Evolutionary conservation across 2,329 filamentous ascomycete genomes (phyloP).

Genomic region (Colletotrichum coccodes): DNA sequence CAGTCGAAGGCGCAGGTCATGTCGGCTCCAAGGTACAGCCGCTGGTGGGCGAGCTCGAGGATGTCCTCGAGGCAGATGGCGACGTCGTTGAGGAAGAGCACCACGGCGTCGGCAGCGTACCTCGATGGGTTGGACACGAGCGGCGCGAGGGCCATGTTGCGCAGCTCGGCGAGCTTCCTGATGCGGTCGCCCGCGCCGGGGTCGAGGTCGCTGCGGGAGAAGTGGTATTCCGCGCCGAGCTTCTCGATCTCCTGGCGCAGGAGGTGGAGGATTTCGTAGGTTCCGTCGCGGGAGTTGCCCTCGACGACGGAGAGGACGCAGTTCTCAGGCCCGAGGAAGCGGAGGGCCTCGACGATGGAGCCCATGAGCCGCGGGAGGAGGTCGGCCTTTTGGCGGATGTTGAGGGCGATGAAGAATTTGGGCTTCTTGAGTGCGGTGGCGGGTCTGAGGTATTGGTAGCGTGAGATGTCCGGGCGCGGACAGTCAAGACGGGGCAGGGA

Average conservation of each 20-base stretch:
- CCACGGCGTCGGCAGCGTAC: conserved; percentile 45
- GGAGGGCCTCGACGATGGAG: conserved; percentile 59
- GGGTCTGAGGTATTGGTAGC: conserved; percentile 35
- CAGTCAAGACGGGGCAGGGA: conserved; percentile 40
- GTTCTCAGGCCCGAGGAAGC: conserved; percentile 58
- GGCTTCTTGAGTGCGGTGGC: conserved; percentile 19
- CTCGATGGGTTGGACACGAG: conserved; percentile 43
- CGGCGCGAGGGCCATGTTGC: conserved; percentile 62
- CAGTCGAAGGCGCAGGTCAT: conserved; percentile 72
- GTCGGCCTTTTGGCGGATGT: conserved; percentile 55
- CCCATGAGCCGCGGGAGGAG: conserved; percentile 62
- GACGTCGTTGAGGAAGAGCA: conserved; percentile 66
- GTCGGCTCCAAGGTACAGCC: conserved; percentile 58
- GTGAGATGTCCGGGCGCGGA: conserved; percentile 36
- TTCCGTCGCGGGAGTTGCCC: conserved; percentile 65
- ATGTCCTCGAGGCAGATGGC: conserved; percentile 64
- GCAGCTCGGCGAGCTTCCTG: conserved; percentile 56
- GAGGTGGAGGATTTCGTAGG: conserved; percentile 57
- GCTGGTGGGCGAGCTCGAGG: conserved; percentile 54
- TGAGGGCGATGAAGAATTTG: conserved; percentile 63
- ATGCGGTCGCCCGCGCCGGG: conserved; percentile 57
- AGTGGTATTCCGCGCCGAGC: conserved; percentile 52
- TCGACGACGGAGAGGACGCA: conserved; percentile 67
- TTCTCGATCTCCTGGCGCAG: conserved; percentile 51
- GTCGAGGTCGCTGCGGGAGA: conserved; percentile 54